These are phyloP conservation scores for Candida argentea DNA, from an alignment of 805 yeast genomes.

Conservation along the genomic window DNA sequence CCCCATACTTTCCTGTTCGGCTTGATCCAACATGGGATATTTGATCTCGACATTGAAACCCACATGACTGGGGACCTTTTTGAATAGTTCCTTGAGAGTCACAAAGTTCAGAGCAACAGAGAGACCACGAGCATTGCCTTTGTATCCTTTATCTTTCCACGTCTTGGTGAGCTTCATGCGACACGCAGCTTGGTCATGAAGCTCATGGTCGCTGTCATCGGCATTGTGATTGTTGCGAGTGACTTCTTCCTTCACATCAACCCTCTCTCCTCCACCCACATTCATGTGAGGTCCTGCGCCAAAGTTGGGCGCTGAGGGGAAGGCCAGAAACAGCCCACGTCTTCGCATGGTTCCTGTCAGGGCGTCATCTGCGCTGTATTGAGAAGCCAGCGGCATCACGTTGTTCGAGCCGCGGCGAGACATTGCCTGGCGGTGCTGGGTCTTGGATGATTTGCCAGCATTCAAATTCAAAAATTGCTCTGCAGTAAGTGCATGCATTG, in stretches of 20 bases:
- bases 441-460: too few species aligned
- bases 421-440: conserved; percentile 4
- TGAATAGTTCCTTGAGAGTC: conserved; percentile 75
- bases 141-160: conserved; percentile 75
- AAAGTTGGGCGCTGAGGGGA: conserved; percentile 24
- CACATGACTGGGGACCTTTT: conserved; percentile 67
- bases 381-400: background rate
- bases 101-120: conserved; percentile 89
- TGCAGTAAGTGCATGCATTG: conserved; percentile 84
- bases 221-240: conserved; percentile 6
- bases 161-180: conserved; percentile 85
- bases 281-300: conserved; percentile 3
- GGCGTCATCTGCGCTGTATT: conserved; percentile 27
- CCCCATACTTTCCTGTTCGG: conserved; percentile 81
- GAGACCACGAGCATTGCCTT: conserved; percentile 86
- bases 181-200: conserved; percentile 32
- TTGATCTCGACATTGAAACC: conserved; percentile 94
- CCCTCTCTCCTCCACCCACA: conserved; percentile 1
- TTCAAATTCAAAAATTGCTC: conserved; percentile 73
- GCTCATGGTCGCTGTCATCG: conserved; percentile 29
- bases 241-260: conserved; percentile 2
- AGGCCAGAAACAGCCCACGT: conserved; percentile 29
- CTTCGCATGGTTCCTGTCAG: conserved; percentile 20
- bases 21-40: conserved; percentile 92
- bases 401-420: conserved; percentile 1